These are phyloP conservation scores for Capsella bursapastoris DNA, from an alignment of 345 rosid genomes.

Conservation along the genomic window DNA sequence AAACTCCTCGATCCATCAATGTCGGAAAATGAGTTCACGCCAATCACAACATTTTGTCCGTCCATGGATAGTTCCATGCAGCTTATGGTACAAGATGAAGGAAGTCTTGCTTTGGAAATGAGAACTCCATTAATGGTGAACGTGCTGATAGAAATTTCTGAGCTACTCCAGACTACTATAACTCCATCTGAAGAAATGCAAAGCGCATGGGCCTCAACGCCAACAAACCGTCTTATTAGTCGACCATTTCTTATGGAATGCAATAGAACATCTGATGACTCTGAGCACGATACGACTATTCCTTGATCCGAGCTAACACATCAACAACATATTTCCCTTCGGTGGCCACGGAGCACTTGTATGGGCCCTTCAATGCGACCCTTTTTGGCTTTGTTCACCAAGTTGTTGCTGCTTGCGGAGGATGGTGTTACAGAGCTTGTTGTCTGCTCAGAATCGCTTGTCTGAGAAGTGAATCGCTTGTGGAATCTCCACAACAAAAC, in stretches of 20 bases:
- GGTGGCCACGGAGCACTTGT: constrained; percentile 90
- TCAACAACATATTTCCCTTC: constrained; percentile 68
- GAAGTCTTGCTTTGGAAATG: constrained; percentile 66
- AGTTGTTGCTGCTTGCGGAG: constrained; percentile 46
- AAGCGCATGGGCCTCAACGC: constrained; percentile 75
- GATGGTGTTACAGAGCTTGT: constrained; percentile 50
- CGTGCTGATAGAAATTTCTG: constrained; percentile 58
- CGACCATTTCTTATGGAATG: constrained; percentile 88
- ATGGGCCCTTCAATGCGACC: constrained; percentile 85
- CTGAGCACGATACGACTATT: constrained; percentile 75
- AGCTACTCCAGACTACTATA: constrained; percentile 74
- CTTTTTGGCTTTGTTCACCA: constrained; percentile 34
- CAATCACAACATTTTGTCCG: constrained; percentile 71
- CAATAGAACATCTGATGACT: constrained; percentile 71
- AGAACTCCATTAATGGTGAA: constrained; percentile 76
- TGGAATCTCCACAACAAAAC: constrained; percentile 86
- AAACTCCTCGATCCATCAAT: constrained; percentile 40
- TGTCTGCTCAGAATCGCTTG: constrained; percentile 57
- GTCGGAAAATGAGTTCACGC: constrained; percentile 55
- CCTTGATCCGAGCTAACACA: constrained; percentile 91
- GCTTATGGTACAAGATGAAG: constrained; percentile 63
- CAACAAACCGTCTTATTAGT: constrained; percentile 74
- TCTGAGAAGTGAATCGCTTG: constrained; percentile 53
- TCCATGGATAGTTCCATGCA: constrained; percentile 89
- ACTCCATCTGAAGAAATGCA: constrained; percentile 84